Percentiles rank a stretch among this genome's conserved stretches.
Evolutionary conservation across 768 basidiomycete genomes (phyloP).

Genomic region (Boletus fagicola): DNA sequence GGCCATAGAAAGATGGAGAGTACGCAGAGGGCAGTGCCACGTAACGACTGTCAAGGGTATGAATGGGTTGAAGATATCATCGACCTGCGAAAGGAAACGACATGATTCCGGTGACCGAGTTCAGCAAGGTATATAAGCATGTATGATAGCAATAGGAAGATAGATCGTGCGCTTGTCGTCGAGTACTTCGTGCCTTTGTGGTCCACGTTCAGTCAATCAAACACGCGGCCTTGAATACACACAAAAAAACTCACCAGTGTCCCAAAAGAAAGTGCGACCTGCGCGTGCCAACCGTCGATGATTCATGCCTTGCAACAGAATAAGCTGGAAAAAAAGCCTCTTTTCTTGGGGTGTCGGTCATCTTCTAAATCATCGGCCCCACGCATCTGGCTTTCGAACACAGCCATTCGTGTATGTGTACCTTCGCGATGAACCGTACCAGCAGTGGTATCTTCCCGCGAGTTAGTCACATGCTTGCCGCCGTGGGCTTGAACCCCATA

Average conservation of each 20-base stretch:
- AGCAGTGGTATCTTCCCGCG: slow-evolving; percentile 53
- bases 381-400: slow-evolving; percentile 68
- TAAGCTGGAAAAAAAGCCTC: slow-evolving; percentile 59
- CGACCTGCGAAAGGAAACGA: slow-evolving; percentile 33
- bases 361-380: slow-evolving; percentile 60
- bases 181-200: slow-evolving; percentile 26
- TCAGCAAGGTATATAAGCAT: slow-evolving; percentile 35
- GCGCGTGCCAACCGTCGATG: slow-evolving; percentile 22
- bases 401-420: slow-evolving; percentile 50
- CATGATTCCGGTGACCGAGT: slow-evolving; percentile 25
- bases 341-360: slow-evolving; percentile 60
- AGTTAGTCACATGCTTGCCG: slow-evolving; percentile 50
- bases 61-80: slow-evolving; percentile 25
- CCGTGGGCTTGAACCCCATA: slow-evolving; percentile 51
- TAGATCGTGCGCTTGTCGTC: slow-evolving; percentile 35
- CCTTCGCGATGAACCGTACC: slow-evolving; percentile 36
- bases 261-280: slow-evolving; percentile 29
- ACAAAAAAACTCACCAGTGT: slow-evolving; percentile 20
- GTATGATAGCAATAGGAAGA: slow-evolving; percentile 32
- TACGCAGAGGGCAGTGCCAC: slow-evolving; percentile 16
- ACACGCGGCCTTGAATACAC: too few relatives aligned
- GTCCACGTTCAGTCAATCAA: slow-evolving; percentile 1
- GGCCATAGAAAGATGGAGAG: slow-evolving; percentile 4
- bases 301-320: slow-evolving; percentile 68
- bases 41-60: slow-evolving; percentile 35